These are phyloP conservation scores for Luffa acutangula DNA, from an alignment of 306 rosid genomes.

Conservation along the genomic window DNA sequence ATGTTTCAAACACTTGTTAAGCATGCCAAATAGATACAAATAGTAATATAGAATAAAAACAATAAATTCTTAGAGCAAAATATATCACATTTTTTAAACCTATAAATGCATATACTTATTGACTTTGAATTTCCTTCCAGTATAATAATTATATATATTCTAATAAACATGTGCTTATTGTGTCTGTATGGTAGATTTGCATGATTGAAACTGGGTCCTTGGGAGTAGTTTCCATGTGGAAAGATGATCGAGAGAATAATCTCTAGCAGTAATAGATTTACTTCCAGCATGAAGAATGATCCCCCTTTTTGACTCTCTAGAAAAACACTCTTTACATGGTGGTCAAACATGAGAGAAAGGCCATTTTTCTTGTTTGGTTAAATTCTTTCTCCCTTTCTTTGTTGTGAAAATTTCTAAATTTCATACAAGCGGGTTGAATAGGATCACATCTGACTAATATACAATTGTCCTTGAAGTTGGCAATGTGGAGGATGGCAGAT, in stretches of 20 bases:
- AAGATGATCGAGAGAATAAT: neutral
- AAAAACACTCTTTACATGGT: neutral
- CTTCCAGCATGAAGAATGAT: neutral
- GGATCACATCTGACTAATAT: neutral
- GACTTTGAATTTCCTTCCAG: no score
- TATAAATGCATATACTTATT: no score
- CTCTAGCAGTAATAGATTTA: neutral
- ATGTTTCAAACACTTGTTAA: no score
- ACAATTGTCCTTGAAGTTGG: neutral
- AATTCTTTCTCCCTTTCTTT: neutral
- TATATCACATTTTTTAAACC: no score
- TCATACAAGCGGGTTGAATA: neutral
- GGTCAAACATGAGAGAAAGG: neutral
- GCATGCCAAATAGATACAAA: no score
- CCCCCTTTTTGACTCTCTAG: neutral
- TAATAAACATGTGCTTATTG: no score
- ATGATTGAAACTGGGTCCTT: neutral
- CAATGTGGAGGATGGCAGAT: neutral
- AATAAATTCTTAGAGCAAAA: no score
- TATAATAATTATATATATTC: no score
- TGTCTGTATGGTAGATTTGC: neutral
- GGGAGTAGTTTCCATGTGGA: neutral
- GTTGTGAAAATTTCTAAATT: neutral
- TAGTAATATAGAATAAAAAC: no score
- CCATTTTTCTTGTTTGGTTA: neutral